phyloP scores from a whole-genome alignment of 2,329 filamentous ascomycete genomes.

The Fusarium pseudograminearum region DNA sequence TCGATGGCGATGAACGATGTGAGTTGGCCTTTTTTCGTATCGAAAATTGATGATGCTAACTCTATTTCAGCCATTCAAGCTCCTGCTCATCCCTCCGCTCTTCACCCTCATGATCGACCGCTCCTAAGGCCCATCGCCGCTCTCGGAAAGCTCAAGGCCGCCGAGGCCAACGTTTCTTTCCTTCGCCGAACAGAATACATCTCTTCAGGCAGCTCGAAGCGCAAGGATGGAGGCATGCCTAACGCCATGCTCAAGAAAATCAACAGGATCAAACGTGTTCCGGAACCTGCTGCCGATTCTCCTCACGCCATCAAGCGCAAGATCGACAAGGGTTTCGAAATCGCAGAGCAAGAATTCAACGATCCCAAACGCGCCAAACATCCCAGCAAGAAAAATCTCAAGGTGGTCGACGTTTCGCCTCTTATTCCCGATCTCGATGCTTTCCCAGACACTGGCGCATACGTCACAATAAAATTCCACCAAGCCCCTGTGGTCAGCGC shows the following conservation, averaged over 20 bases:
- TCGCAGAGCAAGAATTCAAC: constrained; percentile 65
- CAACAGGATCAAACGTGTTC: constrained; percentile 59
- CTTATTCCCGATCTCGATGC: constrained; percentile 74
- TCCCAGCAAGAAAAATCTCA: constrained; percentile 68
- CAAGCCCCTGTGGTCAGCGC: constrained; percentile 70
- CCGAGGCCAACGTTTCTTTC: constrained; percentile 87
- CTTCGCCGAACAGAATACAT: constrained; percentile 97
- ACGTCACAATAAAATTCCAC: constrained; percentile 76
- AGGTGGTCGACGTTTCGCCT: constrained; percentile 70
- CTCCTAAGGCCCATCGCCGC: constrained; percentile 86
- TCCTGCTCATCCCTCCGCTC: constrained; percentile 73
- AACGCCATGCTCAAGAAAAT: constrained; percentile 52
- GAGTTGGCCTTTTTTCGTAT: constrained; percentile 36
- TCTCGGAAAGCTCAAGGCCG: constrained; percentile 84
- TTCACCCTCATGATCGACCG: constrained; percentile 86
- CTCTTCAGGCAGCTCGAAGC: constrained; percentile 69
- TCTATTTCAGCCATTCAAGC: constrained; percentile 80
- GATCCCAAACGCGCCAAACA: constrained; percentile 67
- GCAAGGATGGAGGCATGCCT: constrained; percentile 60
- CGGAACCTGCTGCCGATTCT: constrained; percentile 70
- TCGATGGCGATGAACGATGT: constrained; percentile 96
- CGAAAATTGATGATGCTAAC: constrained; percentile 19
- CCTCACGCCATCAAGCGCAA: constrained; percentile 75
- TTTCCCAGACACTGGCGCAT: constrained; percentile 77
- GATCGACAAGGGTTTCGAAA: constrained; percentile 72